Evolutionary conservation across 148 eudicot species (phyloP).

Genomic region (Persicaria tinctoria): DNA sequence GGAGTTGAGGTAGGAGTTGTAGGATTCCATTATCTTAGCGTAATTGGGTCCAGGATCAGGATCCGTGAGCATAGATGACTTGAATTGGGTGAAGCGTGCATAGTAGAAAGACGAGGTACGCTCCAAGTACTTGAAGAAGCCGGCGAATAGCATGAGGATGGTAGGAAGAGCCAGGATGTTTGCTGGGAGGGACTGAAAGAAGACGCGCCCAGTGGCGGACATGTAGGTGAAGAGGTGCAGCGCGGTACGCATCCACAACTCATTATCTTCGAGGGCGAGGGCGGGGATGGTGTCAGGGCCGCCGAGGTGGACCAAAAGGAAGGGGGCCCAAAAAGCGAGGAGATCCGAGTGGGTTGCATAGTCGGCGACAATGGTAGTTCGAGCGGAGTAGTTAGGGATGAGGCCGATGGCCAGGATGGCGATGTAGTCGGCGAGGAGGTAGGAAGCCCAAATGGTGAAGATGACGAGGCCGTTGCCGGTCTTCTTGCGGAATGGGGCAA

Average conservation of each 20-base stretch:
- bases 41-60: constrained; percentile 41
- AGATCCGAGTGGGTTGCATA: neutral
- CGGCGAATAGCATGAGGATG: constrained; percentile 16
- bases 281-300: constrained; percentile 25
- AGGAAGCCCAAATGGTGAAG: constrained; percentile 29
- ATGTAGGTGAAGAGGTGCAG: constrained; percentile 27
- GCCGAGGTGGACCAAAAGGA: constrained; percentile 18
- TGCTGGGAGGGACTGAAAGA: constrained; percentile 20
- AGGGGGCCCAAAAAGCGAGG: constrained; percentile 22
- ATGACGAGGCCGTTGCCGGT: constrained; percentile 11
- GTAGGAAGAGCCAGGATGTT: constrained; percentile 20
- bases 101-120: constrained; percentile 20
- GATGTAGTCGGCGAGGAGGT: constrained; percentile 31
- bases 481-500: constrained; percentile 27
- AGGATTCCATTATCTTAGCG: constrained; percentile 39
- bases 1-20: constrained; percentile 26
- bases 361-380: neutral
- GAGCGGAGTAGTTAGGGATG: constrained; percentile 20
- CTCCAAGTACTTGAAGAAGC: constrained; percentile 27
- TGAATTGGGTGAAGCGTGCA: constrained; percentile 23
- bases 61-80: constrained; percentile 24
- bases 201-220: constrained; percentile 21
- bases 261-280: constrained; percentile 20
- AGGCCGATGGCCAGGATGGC: constrained; percentile 34
- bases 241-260: constrained; percentile 36